phyloP scores from a whole-genome alignment of 176 grass and related monocot genomes.

The Puya raimondii region DNA sequence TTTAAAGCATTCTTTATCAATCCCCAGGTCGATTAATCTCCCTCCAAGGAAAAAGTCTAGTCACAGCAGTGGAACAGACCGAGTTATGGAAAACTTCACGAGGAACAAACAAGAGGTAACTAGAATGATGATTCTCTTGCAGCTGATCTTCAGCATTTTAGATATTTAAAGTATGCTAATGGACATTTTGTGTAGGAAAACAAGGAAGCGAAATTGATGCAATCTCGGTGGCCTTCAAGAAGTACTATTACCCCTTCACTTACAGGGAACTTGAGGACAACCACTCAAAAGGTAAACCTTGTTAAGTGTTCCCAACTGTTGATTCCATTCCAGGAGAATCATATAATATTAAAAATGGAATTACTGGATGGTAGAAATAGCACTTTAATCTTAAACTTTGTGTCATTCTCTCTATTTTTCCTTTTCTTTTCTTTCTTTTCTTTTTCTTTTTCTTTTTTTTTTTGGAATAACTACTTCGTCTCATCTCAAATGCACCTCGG shows the following conservation, averaged over 20 bases:
- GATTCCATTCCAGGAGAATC: background rate
- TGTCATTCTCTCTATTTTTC: no score
- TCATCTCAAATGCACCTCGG: no score
- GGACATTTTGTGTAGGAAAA: conserved; percentile 22
- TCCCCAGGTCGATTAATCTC: conserved; percentile 51
- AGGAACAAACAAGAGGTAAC: conserved; percentile 51
- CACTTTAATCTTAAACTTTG: background rate
- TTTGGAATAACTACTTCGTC: no score
- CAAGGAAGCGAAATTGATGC: conserved; percentile 17
- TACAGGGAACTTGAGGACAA: conserved; percentile 22
- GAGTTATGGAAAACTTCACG: conserved; percentile 19
- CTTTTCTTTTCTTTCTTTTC: no score
- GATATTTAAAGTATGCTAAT: background rate
- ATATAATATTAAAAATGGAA: conserved; percentile 2
- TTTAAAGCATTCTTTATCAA: conserved; percentile 16
- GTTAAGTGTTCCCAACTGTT: conserved; percentile 4
- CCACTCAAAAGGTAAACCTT: conserved; percentile 42
- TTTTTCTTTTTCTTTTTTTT: no score
- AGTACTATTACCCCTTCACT: conserved; percentile 37
- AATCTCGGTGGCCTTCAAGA: conserved; percentile 25
- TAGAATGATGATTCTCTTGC: background rate
- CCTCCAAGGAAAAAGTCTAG: conserved; percentile 46
- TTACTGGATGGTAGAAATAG: background rate
- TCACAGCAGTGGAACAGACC: conserved; percentile 31
- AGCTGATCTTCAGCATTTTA: background rate